phyloP scores from a whole-genome alignment of 2,329 filamentous ascomycete species.

The Cladosporium oxysporum region DNA sequence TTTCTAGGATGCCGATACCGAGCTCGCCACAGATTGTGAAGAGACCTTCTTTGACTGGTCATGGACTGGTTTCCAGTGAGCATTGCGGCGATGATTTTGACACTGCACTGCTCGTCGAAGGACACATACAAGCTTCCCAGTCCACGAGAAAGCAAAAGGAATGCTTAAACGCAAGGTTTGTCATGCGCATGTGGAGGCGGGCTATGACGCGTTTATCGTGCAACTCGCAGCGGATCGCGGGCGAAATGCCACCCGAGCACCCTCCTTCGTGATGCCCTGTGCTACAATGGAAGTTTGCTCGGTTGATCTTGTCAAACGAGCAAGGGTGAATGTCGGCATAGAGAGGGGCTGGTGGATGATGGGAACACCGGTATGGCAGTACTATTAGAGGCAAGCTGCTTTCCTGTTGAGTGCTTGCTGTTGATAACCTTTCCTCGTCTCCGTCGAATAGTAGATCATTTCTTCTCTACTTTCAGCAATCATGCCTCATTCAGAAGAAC shows the following conservation, averaged over 20 bases:
- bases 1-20: too few species aligned
- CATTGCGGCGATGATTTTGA: too few species aligned
- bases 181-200: too few species aligned
- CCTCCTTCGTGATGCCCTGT: not conserved
- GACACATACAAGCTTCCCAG: too few species aligned
- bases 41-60: too few species aligned
- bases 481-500: constrained; percentile 12
- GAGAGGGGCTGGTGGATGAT: not conserved
- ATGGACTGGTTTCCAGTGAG: too few species aligned
- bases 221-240: constrained; percentile 2
- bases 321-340: not conserved
- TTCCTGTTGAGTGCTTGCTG: not conserved
- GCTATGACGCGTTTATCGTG: constrained; percentile 1
- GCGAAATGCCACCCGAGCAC: not conserved
- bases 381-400: not conserved
- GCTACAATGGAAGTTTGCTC: not conserved
- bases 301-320: not conserved
- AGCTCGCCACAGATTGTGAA: too few species aligned
- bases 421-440: not conserved
- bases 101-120: too few species aligned
- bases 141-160: too few species aligned
- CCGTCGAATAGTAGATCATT: not conserved
- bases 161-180: too few species aligned
- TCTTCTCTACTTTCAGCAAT: too few species aligned
- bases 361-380: not conserved